phyloP scores from a whole-genome alignment of 2,329 filamentous ascomycete genomes.

The Arthrocladium fulminans region DNA sequence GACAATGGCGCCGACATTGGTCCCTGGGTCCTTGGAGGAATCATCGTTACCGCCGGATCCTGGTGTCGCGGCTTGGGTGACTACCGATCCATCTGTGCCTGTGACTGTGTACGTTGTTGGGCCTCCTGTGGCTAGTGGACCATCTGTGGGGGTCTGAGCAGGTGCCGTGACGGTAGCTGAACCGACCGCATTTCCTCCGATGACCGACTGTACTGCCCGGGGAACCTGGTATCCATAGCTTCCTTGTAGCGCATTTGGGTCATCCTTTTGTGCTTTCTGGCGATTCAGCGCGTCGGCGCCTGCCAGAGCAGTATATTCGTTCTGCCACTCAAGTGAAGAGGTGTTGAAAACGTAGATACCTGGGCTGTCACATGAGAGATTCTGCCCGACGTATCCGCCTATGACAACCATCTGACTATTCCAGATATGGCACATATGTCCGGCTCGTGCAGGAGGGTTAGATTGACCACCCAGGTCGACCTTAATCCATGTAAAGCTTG shows the following conservation, averaged over 20 bases:
- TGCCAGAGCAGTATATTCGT: slow-evolving; percentile 58
- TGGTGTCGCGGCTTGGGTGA: slow-evolving; percentile 31
- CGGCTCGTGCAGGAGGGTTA: slow-evolving; percentile 52
- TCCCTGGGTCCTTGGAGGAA: slow-evolving; percentile 27
- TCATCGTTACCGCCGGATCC: slow-evolving; percentile 21
- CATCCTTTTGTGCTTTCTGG: slow-evolving; percentile 44
- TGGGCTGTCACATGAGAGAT: slow-evolving; percentile 56
- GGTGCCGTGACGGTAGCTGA: slow-evolving; percentile 63
- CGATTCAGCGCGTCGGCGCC: slow-evolving; percentile 38
- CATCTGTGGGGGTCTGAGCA: slow-evolving; percentile 52
- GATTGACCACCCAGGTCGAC: slow-evolving; percentile 45
- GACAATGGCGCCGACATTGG: slow-evolving; percentile 48
- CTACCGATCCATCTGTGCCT: slow-evolving; percentile 32
- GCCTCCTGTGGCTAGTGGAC: slow-evolving; percentile 62
- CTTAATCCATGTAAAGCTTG: slow-evolving; percentile 70
- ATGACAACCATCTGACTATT: slow-evolving; percentile 73
- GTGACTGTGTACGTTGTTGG: slow-evolving; percentile 60
- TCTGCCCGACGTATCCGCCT: slow-evolving; percentile 58
- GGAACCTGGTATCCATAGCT: slow-evolving; percentile 63
- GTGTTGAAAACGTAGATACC: slow-evolving; percentile 72
- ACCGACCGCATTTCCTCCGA: slow-evolving; percentile 59
- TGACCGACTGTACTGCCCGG: slow-evolving; percentile 50
- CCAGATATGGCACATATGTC: slow-evolving; percentile 69
- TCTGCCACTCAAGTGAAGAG: slow-evolving; percentile 59
- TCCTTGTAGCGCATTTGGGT: slow-evolving; percentile 50